A percentile compares a stretch with the other conserved stretches of the same genome.
These are phyloP conservation scores for Magnusiomyces tetraspermus DNA, from an alignment of 1,139 yeast species.

Conservation along the genomic window DNA sequence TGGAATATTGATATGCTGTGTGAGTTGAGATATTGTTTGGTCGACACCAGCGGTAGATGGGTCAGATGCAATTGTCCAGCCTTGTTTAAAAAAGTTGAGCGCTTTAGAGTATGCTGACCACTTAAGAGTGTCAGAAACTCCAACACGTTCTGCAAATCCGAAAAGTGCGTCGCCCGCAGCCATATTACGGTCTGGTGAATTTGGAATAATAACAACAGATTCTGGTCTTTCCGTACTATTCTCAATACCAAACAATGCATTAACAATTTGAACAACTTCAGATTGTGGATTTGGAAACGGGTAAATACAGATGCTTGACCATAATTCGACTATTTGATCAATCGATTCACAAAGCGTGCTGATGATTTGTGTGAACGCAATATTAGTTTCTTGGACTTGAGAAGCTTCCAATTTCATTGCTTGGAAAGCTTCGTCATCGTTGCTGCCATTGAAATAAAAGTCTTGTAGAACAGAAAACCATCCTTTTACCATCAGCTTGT, in stretches of 20 bases:
- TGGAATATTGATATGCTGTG: background rate
- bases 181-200: conserved; percentile 17
- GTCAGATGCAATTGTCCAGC: conserved; percentile 7
- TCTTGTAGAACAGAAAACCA: conserved; percentile 1
- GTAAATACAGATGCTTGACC: conserved; percentile 3
- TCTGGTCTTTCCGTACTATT: too few species aligned
- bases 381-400: conserved; percentile 1
- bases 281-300: background rate
- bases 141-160: conserved; percentile 18
- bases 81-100: conserved; percentile 7
- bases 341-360: conserved; percentile 7
- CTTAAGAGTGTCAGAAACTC: background rate
- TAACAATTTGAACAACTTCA: background rate
- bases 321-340: background rate
- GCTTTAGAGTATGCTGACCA: conserved; percentile 12
- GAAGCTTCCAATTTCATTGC: background rate
- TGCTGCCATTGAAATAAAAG: background rate
- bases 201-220: conserved; percentile 15
- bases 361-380: conserved; percentile 8
- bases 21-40: background rate
- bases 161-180: conserved; percentile 22
- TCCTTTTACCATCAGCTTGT: background rate
- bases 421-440: background rate
- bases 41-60: background rate
- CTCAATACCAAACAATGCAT: background rate